Base-by-base conservation (phyloP, 1,284 basidiomycete species). In the Cutaneotrichosporon cavernicola region DNA sequence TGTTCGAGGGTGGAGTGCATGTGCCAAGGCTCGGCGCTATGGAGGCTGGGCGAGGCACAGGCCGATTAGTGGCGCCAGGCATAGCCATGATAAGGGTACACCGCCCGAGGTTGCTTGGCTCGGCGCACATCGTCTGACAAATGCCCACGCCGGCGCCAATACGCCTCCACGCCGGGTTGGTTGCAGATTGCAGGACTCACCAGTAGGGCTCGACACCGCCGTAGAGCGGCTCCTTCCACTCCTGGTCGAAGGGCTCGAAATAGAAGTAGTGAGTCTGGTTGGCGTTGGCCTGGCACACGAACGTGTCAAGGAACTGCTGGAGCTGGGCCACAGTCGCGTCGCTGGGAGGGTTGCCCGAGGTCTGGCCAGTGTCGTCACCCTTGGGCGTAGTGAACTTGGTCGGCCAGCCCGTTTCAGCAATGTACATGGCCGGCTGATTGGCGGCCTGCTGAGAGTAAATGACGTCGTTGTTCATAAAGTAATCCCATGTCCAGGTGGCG, bases 331-430 rank as follows among this genome's bases (percentile, higher is more conserved):
- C 47, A 43, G 14, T 34, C 49, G 58, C 60, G 43, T 64, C 61
- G 18, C 18, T 22, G 30, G 52, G 60, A 6, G 8, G 5, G 66
- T 84, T 86, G 77, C 89, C 88, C 43, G 95, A 82, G 70, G 90
- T 89, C 3, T 81, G 81, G 21, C 86, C 82, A 0, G 87, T 89
- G 8, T 92, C 91, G 52, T 74, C 77, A 36, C 76, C 76, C 47
- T 70, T 65, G 1, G 77, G 58, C 14, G 31, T 62, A 70, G 73
- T 72, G 13, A 72, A 70, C 61, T 69, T 49, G 47, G 71, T 88
- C 14, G 94, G 94, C 94, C 94, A 97, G 46, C 94, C 94, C 26
- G 92, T 93, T 82, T 96, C 92, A 11, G 92, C 92, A 69, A 95
- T 92, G 81, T 87, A 92, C 84, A 89, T 88, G 62, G 82, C 80